Percentiles rank a stretch among this genome's conserved stretches.
phyloP scores from a whole-genome alignment of 2,329 filamentous ascomycete species.

The Penicillium sp. region DNA sequence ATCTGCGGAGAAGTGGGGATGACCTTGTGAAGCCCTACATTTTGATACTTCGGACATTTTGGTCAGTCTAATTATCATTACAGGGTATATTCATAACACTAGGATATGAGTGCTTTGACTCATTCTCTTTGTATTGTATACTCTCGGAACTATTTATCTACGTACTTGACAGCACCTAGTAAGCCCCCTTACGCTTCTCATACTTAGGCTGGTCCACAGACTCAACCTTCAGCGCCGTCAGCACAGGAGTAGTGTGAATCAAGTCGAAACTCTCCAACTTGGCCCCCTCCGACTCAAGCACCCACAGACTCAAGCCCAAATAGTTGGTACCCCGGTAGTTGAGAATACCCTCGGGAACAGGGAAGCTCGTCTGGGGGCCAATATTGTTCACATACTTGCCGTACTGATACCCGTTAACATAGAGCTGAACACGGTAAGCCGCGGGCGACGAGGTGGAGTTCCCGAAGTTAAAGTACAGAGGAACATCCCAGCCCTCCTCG shows the following conservation, averaged over 20 bases:
- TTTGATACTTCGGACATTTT: background rate
- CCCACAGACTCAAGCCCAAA: conserved; percentile 61
- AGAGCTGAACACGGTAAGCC: conserved; percentile 56
- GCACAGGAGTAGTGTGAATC: conserved; percentile 42
- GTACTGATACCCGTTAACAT: conserved; percentile 69
- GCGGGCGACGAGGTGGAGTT: conserved; percentile 43
- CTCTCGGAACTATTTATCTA: background rate
- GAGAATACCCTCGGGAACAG: conserved; percentile 64
- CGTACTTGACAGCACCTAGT: conserved; percentile 30
- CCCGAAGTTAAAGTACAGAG: conserved; percentile 45
- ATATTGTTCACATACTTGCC: conserved; percentile 60
- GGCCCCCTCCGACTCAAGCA: conserved; percentile 50
- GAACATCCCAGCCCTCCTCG: conserved; percentile 48
- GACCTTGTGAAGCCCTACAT: background rate
- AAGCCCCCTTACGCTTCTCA: conserved; percentile 42
- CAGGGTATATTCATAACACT: background rate
- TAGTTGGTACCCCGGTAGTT: conserved; percentile 64
- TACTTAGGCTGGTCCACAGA: conserved; percentile 43
- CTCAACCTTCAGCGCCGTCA: conserved; percentile 44
- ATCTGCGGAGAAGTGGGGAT: conserved; percentile 6
- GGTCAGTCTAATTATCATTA: background rate
- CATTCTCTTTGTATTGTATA: background rate
- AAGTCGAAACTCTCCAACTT: conserved; percentile 50
- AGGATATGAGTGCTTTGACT: background rate
- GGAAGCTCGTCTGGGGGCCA: conserved; percentile 64